Evolutionary conservation across 306 rosid species (phyloP).

Genomic region (Prunus kanzakura): DNA sequence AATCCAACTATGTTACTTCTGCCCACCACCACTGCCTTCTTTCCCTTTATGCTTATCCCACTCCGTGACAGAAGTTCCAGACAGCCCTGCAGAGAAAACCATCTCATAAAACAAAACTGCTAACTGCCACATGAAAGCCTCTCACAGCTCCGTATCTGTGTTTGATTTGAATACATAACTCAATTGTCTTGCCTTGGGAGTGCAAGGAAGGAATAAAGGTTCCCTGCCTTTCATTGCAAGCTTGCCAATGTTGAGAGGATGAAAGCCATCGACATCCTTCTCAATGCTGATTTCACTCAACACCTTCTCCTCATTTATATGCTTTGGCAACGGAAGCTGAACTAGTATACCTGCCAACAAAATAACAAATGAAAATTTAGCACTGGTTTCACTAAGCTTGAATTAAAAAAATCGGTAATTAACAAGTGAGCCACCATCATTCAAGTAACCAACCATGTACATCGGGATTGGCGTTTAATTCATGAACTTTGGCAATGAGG

Average conservation of each 20-base stretch:
- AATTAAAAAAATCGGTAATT: not conserved
- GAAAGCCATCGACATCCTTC: conserved; percentile 97
- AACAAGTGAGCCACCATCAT: not conserved
- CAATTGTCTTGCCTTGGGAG: conserved; percentile 66
- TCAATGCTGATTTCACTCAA: conserved; percentile 74
- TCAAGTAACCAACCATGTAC: conserved; percentile 59
- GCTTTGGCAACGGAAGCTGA: conserved; percentile 93
- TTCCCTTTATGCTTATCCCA: conserved; percentile 70
- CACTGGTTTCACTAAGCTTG: not conserved
- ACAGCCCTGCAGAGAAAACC: conserved; percentile 58
- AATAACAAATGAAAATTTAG: not conserved
- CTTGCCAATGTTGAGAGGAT: conserved; percentile 91
- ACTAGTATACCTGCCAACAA: conserved; percentile 71
- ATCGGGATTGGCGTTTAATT: conserved; percentile 63
- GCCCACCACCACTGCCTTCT: conserved; percentile 89
- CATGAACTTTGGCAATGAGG: conserved; percentile 55
- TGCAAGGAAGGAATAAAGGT: conserved; percentile 84
- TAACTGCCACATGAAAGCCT: not conserved
- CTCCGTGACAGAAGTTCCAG: conserved; percentile 76
- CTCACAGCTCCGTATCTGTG: conserved; percentile 7
- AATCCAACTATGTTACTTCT: conserved; percentile 94
- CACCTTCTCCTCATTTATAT: conserved; percentile 81
- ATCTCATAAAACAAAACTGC: not conserved
- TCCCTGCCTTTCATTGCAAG: conserved; percentile 97
- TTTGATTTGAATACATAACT: conserved; percentile 11